Percentiles rank a stretch among this genome's conserved stretches.
Conservation (phyloP, 768 basidiomycete species). For the Psilocybe cyanescens region DNA sequence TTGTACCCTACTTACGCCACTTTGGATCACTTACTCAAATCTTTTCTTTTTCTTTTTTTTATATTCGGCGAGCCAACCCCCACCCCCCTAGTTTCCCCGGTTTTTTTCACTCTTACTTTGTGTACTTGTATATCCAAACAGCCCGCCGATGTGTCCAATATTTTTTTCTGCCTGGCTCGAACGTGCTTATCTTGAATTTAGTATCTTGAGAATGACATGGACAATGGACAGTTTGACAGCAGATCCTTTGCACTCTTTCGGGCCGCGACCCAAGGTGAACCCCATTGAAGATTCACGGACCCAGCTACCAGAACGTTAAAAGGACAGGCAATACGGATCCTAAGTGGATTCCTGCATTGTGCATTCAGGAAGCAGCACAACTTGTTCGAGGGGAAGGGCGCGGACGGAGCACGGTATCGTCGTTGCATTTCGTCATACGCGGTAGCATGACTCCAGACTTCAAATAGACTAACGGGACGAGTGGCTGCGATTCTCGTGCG, state of each 20-base stretch:
- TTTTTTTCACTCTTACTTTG: neutral
- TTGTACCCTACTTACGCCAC: constrained; percentile 20
- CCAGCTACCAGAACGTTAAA: too few species aligned
- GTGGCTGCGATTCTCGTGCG: neutral
- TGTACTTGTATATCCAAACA: constrained; percentile 12
- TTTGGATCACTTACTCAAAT: constrained; percentile 16
- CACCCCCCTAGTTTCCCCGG: neutral
- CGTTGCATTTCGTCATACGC: too few species aligned
- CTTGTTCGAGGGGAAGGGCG: neutral
- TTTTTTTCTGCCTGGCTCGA: neutral
- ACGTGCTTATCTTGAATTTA: neutral
- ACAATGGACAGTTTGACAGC: neutral
- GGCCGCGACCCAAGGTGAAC: too few species aligned
- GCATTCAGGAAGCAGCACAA: neutral
- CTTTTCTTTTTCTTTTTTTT: constrained; percentile 4
- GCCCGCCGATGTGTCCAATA: neutral
- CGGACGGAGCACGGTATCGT: neutral
- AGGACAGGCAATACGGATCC: neutral
- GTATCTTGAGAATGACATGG: neutral
- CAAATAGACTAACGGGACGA: neutral
- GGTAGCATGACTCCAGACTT: neutral
- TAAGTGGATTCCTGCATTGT: neutral
- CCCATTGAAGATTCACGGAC: too few species aligned
- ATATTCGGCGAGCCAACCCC: constrained; percentile 8
- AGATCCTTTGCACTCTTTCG: neutral